A percentile compares a stretch with the other conserved stretches of the same genome.
These are phyloP conservation scores for Dissophora ornata DNA, from an alignment of 192 early-diverging fungal genomes.

Conservation along the genomic window DNA sequence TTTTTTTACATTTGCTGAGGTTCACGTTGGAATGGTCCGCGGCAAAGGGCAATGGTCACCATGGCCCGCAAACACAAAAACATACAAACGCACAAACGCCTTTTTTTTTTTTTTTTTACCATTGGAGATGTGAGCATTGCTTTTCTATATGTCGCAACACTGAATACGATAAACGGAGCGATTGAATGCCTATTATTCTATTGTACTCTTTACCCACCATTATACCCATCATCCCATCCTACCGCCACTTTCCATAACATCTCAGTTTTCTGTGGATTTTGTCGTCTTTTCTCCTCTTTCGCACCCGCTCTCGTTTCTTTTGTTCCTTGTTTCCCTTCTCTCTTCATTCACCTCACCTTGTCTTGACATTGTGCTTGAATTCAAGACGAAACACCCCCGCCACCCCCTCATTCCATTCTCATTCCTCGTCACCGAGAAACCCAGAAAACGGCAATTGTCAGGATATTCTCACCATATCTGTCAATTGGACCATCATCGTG, in stretches of 20 bases:
- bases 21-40: slow-evolving; percentile 13
- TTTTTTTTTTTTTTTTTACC: too few species aligned
- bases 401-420: slow-evolving; percentile 1
- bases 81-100: background rate
- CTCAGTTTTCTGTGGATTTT: slow-evolving; percentile 4
- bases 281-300: background rate
- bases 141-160: too few species aligned
- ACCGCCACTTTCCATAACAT: background rate
- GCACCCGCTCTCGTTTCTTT: background rate
- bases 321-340: slow-evolving; percentile 4
- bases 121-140: background rate
- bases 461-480: too few species aligned
- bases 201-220: too few species aligned
- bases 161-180: too few species aligned
- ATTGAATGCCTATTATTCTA: too few species aligned
- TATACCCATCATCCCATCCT: background rate
- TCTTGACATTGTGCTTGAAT: slow-evolving; percentile 44
- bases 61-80: background rate
- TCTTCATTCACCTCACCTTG: slow-evolving; percentile 31
- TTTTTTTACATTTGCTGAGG: slow-evolving; percentile 12
- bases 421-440: background rate
- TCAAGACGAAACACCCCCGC: slow-evolving; percentile 2
- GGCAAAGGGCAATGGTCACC: slow-evolving; percentile 4
- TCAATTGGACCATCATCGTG: too few species aligned
- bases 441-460: too few species aligned